phyloP scores from a whole-genome alignment of 176 grass and related monocot species.

The Microstegium vimineum region DNA sequence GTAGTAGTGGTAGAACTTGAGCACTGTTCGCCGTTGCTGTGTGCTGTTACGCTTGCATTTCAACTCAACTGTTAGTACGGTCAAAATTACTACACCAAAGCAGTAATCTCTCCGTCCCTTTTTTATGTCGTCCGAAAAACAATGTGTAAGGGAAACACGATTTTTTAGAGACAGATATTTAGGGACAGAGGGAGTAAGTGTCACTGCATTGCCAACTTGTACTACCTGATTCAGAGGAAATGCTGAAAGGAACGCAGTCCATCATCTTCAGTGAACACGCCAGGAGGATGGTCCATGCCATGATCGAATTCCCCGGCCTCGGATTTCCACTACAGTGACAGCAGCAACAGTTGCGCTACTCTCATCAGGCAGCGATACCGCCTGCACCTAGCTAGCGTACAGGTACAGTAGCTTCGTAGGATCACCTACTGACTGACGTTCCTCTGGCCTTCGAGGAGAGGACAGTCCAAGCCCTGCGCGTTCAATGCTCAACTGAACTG shows the following conservation, averaged over 20 bases:
- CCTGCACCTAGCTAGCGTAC: background rate
- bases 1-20: background rate
- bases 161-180: no score
- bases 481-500: slow-evolving; percentile 4
- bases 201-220: background rate
- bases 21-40: background rate
- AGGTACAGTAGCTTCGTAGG: background rate
- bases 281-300: background rate
- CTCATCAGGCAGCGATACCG: no score
- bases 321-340: background rate
- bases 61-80: background rate
- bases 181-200: no score
- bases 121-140: no score
- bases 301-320: background rate
- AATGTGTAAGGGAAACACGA: no score
- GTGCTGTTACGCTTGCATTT: background rate
- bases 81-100: background rate
- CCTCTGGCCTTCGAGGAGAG: background rate
- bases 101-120: no score
- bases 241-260: background rate
- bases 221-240: no score
- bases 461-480: background rate
- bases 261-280: no score
- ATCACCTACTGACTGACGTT: background rate
- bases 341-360: background rate